A percentile compares a stretch with the other conserved stretches of the same genome.
These are phyloP conservation scores for Fusarium humuli DNA, from an alignment of 2,329 filamentous ascomycete genomes.

Conservation along the genomic window DNA sequence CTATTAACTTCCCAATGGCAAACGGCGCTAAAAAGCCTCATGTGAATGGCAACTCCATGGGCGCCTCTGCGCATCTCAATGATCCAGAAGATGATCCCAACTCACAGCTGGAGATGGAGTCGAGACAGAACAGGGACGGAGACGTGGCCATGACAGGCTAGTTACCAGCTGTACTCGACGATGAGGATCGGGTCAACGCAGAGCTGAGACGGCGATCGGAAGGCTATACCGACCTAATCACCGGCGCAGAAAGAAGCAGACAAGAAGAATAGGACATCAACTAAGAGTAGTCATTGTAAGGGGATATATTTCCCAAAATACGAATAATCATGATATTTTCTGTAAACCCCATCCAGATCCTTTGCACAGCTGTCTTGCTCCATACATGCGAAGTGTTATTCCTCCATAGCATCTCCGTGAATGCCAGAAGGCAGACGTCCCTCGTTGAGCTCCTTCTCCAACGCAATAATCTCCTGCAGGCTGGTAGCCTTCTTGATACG, in stretches of 20 bases:
- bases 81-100: constrained; percentile 58
- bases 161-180: constrained; percentile 18
- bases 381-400: constrained; percentile 53
- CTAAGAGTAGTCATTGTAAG: neutral
- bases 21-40: constrained; percentile 47
- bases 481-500: constrained; percentile 90
- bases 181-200: neutral
- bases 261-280: neutral
- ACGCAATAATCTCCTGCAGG: constrained; percentile 85
- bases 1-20: constrained; percentile 37
- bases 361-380: constrained; percentile 6
- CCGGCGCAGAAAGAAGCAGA: neutral
- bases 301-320: constrained; percentile 28
- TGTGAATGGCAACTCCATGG: constrained; percentile 47
- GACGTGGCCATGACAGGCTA: constrained; percentile 72
- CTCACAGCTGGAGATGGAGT: constrained; percentile 67
- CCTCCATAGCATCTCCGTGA: constrained; percentile 69
- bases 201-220: neutral
- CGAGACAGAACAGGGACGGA: constrained; percentile 59
- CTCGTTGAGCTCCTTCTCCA: constrained; percentile 94
- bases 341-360: constrained; percentile 13
- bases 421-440: constrained; percentile 82
- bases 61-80: constrained; percentile 39
- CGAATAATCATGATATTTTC: constrained; percentile 30
- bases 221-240: neutral